phyloP scores from a whole-genome alignment of 2,329 filamentous ascomycete species.

The Botrytis medusae region DNA sequence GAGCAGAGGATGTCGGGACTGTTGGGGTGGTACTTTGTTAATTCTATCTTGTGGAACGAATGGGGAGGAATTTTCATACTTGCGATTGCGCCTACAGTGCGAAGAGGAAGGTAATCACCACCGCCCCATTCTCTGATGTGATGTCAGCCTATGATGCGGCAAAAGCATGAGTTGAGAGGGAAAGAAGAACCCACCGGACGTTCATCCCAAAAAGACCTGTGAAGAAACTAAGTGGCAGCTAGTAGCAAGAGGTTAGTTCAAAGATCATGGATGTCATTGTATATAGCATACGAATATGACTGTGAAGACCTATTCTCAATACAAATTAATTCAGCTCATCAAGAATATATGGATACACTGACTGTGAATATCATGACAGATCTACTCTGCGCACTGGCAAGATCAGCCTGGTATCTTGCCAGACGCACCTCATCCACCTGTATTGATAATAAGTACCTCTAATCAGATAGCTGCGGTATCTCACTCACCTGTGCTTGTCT shows the following conservation, averaged over 20 bases:
- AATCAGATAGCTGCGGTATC: not conserved
- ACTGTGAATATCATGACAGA: slow-evolving; percentile 8
- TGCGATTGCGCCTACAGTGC: not conserved
- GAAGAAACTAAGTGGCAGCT: slow-evolving; percentile 5
- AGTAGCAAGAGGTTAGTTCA: not conserved
- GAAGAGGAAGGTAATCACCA: not conserved
- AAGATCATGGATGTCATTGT: not conserved
- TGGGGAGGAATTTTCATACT: not conserved
- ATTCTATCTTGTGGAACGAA: not conserved
- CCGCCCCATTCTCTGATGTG: not conserved
- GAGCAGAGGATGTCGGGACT: not conserved
- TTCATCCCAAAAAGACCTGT: slow-evolving; percentile 8
- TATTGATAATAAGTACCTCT: not conserved
- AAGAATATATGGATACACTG: not conserved
- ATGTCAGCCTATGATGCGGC: not conserved
- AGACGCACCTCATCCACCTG: not conserved
- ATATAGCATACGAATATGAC: not conserved
- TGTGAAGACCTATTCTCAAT: not conserved
- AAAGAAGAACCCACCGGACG: not conserved
- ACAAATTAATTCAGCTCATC: not conserved
- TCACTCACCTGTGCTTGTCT: not conserved
- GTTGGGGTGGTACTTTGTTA: not conserved
- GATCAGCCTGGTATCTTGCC: not conserved
- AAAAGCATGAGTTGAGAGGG: not conserved
- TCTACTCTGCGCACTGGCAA: not conserved